Evolutionary conservation across 1,284 basidiomycete genomes (phyloP), one percentile per base, ranked within the genome.

Genomic region (Cutaneotrichosporon dermatis): DNA sequence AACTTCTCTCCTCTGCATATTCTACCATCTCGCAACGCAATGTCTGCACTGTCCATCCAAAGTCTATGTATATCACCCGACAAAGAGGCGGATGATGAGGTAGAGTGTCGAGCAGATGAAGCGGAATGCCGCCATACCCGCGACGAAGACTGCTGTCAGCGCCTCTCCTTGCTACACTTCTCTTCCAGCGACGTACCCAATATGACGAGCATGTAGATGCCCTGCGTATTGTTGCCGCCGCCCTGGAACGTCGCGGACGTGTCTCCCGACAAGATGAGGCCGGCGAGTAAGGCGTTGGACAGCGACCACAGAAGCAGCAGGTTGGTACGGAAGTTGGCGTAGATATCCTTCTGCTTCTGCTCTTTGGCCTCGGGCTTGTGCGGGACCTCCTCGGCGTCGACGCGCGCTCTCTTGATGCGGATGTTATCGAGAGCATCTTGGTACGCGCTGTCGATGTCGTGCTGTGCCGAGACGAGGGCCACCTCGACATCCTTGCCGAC

Each of bases 361-460:
- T 92, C 89, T 66, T 65, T 63, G 37, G 62, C 51, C 35, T 66
- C 69, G 25, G 66, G 82, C 83, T 77, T 90, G 84, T 41, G 83
- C 65, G 66, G 61, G 15, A 60, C 41, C 44, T 72, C 71, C 2
- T 65, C 66, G 4, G 55, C 61, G 46, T 73, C 70, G 35, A 72
- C 69, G 37, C 69, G 59, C 6, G 70, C 69, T 16, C 74, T 65
- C 58, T 77, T 76, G 51, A 76, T 61, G 5, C 76, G 64, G 45
- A 98, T 81, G 71, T 92, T 92, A 60, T 85, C 83, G 43, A 97
- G 81, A 0, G 93, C 88, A 66, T 94, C 89, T 73, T 93, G 88
- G 73, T 98, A 99, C 25, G 90, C 86, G 45, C 83, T 84, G 71
- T 97, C 91, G 59, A 91, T 87, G 73, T 95, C 92, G 3, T 88